These are phyloP conservation scores for Fraxinus excelsior DNA, from an alignment of 257 asterid genomes.

Conservation along the genomic window DNA sequence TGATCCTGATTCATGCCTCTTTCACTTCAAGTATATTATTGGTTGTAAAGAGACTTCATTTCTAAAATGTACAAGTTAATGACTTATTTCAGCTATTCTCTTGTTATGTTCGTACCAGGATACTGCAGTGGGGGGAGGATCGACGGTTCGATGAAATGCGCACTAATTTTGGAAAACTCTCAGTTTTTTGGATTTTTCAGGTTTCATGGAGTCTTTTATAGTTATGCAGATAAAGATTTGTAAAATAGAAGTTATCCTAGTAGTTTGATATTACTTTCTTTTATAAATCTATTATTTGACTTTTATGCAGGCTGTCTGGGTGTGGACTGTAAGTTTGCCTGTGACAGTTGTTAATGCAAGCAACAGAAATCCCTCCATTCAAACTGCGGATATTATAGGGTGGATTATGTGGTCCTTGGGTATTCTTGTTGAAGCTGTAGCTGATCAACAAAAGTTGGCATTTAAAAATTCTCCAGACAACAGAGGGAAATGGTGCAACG, in stretches of 20 bases:
- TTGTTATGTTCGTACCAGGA: conserved; percentile 43
- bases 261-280: not conserved
- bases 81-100: not conserved
- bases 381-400: conserved; percentile 69
- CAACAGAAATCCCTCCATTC: conserved; percentile 59
- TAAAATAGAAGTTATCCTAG: not conserved
- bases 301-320: conserved; percentile 83
- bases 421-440: conserved; percentile 63
- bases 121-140: conserved; percentile 96
- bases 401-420: conserved; percentile 87
- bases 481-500: conserved; percentile 82
- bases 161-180: conserved; percentile 69
- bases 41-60: not conserved
- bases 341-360: conserved; percentile 89
- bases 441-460: conserved; percentile 84
- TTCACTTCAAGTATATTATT: not conserved
- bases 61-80: not conserved
- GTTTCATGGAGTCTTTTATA: conserved; percentile 31
- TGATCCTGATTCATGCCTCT: not conserved
- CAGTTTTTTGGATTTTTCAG: conserved; percentile 88
- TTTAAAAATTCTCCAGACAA: conserved; percentile 73
- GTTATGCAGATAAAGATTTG: not conserved
- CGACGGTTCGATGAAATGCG: conserved; percentile 91
- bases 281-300: not conserved
- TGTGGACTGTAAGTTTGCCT: conserved; percentile 97